These are phyloP conservation scores for Helianthus tuberosus DNA, from an alignment of 129 eudicot species.

Conservation along the genomic window DNA sequence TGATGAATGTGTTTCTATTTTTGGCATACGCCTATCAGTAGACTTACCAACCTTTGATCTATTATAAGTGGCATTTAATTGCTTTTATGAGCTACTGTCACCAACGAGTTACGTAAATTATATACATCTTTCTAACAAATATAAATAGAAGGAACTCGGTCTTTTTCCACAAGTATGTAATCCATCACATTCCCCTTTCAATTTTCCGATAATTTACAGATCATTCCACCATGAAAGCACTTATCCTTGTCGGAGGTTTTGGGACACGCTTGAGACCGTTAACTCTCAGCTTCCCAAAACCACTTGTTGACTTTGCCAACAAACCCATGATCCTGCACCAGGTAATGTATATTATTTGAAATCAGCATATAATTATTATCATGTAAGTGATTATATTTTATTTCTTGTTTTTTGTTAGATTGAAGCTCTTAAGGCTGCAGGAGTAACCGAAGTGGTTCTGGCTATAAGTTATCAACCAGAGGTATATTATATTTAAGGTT, in stretches of 20 bases:
- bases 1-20: slow-evolving; percentile 13
- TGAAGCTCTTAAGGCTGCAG: slow-evolving; percentile 89
- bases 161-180: slow-evolving; percentile 5
- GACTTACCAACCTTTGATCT: not conserved
- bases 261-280: slow-evolving; percentile 93
- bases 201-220: slow-evolving; percentile 11
- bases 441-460: slow-evolving; percentile 88
- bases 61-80: slow-evolving; percentile 6
- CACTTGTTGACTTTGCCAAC: slow-evolving; percentile 88
- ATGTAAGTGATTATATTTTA: not conserved
- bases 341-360: slow-evolving; percentile 30
- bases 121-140: not conserved
- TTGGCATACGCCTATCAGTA: slow-evolving; percentile 10
- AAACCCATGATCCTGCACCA: slow-evolving; percentile 92
- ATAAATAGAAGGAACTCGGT: slow-evolving; percentile 6
- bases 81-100: slow-evolving; percentile 23
- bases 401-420: slow-evolving; percentile 49
- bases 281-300: slow-evolving; percentile 78
- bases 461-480: slow-evolving; percentile 97
- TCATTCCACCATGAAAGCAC: slow-evolving; percentile 76
- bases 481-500: slow-evolving; percentile 39
- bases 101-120: slow-evolving; percentile 21
- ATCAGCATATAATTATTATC: not conserved
- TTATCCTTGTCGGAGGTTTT: slow-evolving; percentile 96
- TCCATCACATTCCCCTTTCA: slow-evolving; percentile 20